A percentile compares a stretch with the other conserved stretches of the same genome.
These are phyloP conservation scores for Microdochium nivale DNA, from an alignment of 2,329 filamentous ascomycete species.

Conservation along the genomic window DNA sequence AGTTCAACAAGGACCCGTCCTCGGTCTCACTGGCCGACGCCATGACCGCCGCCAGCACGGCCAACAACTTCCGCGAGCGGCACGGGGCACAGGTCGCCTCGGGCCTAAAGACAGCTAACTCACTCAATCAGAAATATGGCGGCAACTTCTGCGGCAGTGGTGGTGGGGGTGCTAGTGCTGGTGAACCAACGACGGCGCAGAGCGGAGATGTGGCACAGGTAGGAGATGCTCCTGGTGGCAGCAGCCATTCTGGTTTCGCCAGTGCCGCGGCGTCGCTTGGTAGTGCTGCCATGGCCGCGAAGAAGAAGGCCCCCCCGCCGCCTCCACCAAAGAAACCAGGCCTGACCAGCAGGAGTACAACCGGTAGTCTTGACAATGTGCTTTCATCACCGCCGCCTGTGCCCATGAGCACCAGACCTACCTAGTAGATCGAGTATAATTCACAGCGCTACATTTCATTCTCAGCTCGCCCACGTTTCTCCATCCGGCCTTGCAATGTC, in stretches of 20 bases:
- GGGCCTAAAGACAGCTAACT: conserved; percentile 48
- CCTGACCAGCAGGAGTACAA: conserved; percentile 15
- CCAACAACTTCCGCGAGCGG: conserved; percentile 61
- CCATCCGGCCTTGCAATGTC: too few relatives aligned
- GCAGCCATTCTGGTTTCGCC: neutral
- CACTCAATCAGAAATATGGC: conserved; percentile 54
- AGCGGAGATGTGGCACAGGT: too few relatives aligned
- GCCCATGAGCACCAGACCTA: conserved; percentile 41
- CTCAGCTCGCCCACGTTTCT: too few relatives aligned
- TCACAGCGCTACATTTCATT: too few relatives aligned
- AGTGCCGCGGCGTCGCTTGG: neutral
- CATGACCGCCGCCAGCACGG: conserved; percentile 47
- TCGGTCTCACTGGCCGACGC: conserved; percentile 53
- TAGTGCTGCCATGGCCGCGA: conserved; percentile 20
- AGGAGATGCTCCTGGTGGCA: conserved; percentile 4
- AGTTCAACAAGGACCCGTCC: conserved; percentile 51
- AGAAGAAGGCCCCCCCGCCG: conserved; percentile 44
- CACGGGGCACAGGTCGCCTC: conserved; percentile 60
- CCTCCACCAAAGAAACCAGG: conserved; percentile 36
- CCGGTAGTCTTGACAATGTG: conserved; percentile 17
- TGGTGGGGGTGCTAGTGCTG: neutral
- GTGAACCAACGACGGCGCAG: conserved; percentile 1
- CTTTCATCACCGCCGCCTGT: conserved; percentile 36
- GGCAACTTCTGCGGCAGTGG: conserved; percentile 5
- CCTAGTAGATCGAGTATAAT: conserved; percentile 21